Evolutionary conservation across 371 early-diverging fungal species (phyloP).

Genomic region (Mortierella polycephala): DNA sequence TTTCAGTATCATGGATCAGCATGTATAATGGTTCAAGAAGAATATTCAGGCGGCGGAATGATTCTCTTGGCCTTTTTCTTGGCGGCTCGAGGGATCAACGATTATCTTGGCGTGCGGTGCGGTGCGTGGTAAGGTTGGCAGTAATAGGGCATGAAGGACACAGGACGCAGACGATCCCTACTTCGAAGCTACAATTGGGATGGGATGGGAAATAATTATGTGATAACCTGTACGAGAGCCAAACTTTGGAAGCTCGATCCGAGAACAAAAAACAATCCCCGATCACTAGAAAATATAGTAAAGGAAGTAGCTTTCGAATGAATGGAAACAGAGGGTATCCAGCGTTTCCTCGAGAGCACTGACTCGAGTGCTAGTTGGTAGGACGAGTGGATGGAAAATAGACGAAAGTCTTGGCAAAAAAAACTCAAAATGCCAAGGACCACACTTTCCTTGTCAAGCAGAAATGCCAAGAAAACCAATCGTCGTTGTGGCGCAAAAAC

Average conservation of each 20-base stretch:
- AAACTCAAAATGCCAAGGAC: neutral
- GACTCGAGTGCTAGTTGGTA: neutral
- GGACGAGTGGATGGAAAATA: neutral
- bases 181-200: no score
- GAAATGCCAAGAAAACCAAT: constrained; percentile 1
- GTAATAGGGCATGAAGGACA: neutral
- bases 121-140: neutral
- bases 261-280: neutral
- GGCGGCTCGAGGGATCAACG: neutral
- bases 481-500: neutral
- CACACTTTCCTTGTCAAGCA: neutral
- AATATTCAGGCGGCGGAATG: neutral
- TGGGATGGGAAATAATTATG: no score
- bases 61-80: constrained; percentile 22
- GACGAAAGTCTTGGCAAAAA: constrained; percentile 17
- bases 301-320: neutral
- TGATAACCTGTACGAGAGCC: neutral
- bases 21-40: neutral
- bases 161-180: neutral
- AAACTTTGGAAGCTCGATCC: neutral
- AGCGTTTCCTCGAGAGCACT: neutral
- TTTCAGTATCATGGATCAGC: neutral
- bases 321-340: no score
- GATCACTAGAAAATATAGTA: no score
- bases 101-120: constrained; percentile 37